phyloP scores from a whole-genome alignment of 2,329 filamentous ascomycete species.

The Beauveria sp. region DNA sequence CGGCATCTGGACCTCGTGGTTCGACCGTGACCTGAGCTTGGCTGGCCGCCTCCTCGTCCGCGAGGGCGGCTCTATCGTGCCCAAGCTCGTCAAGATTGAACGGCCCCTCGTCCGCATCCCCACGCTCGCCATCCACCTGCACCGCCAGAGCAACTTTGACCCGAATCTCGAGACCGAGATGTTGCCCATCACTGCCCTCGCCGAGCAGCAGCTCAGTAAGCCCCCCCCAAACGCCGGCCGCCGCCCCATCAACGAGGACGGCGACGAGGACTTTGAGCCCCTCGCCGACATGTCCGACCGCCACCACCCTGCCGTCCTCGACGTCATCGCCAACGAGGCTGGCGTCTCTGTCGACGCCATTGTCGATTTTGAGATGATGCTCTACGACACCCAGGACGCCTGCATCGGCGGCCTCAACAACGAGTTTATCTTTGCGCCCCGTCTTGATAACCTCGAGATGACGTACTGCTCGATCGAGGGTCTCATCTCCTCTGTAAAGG shows the following conservation, averaged over 20 bases:
- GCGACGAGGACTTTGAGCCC: conserved; percentile 56
- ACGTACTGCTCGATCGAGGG: conserved; percentile 86
- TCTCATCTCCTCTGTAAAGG: conserved; percentile 69
- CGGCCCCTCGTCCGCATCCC: conserved; percentile 87
- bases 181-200: conserved; percentile 85
- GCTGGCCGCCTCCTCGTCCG: conserved; percentile 82
- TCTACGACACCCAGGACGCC: conserved; percentile 91
- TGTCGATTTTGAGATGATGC: conserved; percentile 90
- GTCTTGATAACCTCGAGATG: conserved; percentile 93
- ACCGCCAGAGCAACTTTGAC: conserved; percentile 75
- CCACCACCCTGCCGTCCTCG: conserved; percentile 81
- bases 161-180: conserved; percentile 97
- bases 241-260: conserved; percentile 29
- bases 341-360: conserved; percentile 64
- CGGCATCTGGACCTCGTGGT: conserved; percentile 97
- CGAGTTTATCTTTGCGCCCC: conserved; percentile 93
- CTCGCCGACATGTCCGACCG: conserved; percentile 70
- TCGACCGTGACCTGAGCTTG: conserved; percentile 87
- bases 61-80: conserved; percentile 63
- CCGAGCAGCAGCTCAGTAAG: conserved; percentile 80
- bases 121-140: conserved; percentile 87
- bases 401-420: conserved; percentile 84
- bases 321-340: conserved; percentile 75
- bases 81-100: conserved; percentile 84
- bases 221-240: conserved; percentile 39